Evolutionary conservation across 2,329 filamentous ascomycete genomes (phyloP).

Genomic region (Byssochlamys sp.): DNA sequence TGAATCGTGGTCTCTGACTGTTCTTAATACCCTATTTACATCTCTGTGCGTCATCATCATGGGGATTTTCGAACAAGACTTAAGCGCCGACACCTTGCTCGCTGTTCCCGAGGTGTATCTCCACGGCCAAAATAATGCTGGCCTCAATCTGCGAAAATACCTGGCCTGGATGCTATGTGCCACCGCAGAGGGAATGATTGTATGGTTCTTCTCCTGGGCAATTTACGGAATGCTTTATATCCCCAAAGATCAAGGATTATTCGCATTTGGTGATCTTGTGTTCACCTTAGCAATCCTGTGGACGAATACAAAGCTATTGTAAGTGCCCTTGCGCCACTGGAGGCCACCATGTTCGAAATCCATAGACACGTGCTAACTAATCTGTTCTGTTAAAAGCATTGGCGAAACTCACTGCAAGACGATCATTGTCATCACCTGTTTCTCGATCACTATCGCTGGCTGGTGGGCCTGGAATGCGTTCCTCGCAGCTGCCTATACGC

Average conservation of each 20-base stretch:
- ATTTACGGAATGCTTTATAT: constrained; percentile 1
- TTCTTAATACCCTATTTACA: constrained; percentile 86
- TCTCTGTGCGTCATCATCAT: constrained; percentile 67
- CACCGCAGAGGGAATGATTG: constrained; percentile 57
- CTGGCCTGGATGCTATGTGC: constrained; percentile 67
- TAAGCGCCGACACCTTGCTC: constrained; percentile 59
- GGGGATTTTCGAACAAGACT: constrained; percentile 67
- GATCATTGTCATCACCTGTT: constrained; percentile 2
- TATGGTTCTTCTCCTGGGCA: constrained; percentile 53
- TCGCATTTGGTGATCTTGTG: constrained; percentile 3
- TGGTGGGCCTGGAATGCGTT: neutral
- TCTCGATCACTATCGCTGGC: neutral
- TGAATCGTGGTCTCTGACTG: constrained; percentile 66
- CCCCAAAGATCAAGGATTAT: constrained; percentile 1
- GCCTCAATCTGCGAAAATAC: constrained; percentile 67
- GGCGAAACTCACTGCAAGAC: constrained; percentile 3
- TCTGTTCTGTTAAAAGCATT: neutral
- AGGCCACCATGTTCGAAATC: neutral
- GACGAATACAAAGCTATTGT: neutral
- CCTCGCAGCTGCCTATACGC: constrained; percentile 1
- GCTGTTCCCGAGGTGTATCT: constrained; percentile 70
- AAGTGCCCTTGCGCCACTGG: neutral
- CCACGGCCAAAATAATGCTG: constrained; percentile 60
- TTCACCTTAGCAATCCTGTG: constrained; percentile 1
- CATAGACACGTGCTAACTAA: neutral